phyloP scores from a whole-genome alignment of 176 grass and related monocot species.

The Melocanna baccifera region DNA sequence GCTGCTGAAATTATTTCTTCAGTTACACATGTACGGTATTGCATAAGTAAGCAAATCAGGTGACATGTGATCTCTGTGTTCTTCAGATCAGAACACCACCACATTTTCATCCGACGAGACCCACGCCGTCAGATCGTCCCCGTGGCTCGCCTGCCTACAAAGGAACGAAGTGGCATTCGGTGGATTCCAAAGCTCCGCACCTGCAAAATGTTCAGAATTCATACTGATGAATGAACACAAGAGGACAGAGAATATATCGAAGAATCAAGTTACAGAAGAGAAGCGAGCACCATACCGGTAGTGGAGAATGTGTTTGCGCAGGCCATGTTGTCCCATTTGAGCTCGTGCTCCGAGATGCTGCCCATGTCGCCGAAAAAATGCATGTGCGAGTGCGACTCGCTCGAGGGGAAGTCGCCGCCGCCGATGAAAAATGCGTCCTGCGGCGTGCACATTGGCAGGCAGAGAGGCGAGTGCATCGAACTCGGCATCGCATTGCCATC shows the following conservation, averaged over 20 bases:
- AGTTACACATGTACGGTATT: background rate
- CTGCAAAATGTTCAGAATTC: constrained; percentile 25
- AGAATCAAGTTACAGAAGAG: background rate
- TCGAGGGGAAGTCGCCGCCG: background rate
- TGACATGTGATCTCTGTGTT: background rate
- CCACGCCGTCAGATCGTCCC: constrained; percentile 59
- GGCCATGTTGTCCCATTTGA: constrained; percentile 33
- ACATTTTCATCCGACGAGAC: constrained; percentile 51
- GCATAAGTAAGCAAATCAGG: background rate
- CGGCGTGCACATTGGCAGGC: background rate
- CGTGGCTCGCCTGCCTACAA: constrained; percentile 85
- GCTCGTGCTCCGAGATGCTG: constrained; percentile 31
- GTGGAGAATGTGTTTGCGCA: background rate
- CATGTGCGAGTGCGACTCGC: constrained; percentile 7
- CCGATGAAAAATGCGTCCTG: constrained; percentile 42
- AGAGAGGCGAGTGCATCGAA: background rate
- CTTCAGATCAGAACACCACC: constrained; percentile 43
- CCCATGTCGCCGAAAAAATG: constrained; percentile 23
- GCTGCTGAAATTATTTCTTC: background rate
- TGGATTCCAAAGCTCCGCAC: constrained; percentile 43
- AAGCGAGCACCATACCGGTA: background rate
- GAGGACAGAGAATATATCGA: background rate
- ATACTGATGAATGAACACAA: background rate
- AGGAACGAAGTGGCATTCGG: constrained; percentile 36
- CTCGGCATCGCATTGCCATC: background rate